Conservation (phyloP, 305 asterid species). For the Fraxinus xanthoxyloides region DNA sequence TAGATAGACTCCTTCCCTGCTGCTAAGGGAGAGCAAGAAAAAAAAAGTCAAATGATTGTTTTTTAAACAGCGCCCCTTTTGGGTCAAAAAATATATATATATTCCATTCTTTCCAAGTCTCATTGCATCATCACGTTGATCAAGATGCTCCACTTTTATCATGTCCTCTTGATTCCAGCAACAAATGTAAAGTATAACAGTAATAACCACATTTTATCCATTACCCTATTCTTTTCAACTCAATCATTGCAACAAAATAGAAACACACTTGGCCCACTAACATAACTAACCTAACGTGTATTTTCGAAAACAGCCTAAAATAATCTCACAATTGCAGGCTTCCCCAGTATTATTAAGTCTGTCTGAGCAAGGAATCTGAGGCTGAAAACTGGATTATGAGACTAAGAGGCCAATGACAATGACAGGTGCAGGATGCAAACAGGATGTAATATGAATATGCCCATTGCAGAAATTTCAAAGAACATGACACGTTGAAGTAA, state of each 20-base stretch:
- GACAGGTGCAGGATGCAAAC: not conserved
- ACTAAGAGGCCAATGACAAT: not conserved
- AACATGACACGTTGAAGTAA: not conserved
- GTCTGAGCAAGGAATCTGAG: not conserved
- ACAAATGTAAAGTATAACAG: not conserved
- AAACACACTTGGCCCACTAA: not conserved
- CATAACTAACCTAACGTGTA: not conserved
- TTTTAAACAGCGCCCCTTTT: no score
- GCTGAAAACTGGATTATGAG: not conserved
- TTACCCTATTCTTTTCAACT: not conserved
- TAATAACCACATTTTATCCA: not conserved
- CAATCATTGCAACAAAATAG: not conserved
- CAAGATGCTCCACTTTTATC: not conserved
- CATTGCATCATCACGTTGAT: not conserved
- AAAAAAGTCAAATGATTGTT: not conserved
- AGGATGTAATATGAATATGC: not conserved
- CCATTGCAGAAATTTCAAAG: not conserved
- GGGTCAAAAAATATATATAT: not conserved
- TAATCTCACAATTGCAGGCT: not conserved
- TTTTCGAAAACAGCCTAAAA: not conserved
- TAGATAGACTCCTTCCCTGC: no score
- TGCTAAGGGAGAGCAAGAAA: no score
- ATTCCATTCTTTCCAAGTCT: not conserved
- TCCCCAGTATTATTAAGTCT: not conserved
- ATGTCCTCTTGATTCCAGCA: not conserved